phyloP scores from a whole-genome alignment of 2,329 filamentous ascomycete genomes.

The Thelonectria discophora region DNA sequence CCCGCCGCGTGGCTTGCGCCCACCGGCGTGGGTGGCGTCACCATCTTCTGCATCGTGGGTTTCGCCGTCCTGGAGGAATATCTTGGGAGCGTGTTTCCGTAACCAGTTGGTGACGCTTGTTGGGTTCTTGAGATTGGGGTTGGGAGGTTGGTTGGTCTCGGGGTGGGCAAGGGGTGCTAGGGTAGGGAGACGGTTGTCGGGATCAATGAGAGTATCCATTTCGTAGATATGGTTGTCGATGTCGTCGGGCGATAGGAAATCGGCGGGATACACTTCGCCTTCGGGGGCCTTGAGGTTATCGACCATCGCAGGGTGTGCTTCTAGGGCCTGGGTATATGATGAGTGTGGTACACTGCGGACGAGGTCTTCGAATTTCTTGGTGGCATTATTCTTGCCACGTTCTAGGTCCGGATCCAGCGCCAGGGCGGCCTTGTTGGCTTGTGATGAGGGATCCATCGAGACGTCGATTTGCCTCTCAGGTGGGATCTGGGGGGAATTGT shows the following conservation, averaged over 20 bases:
- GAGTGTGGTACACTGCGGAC: constrained; percentile 62
- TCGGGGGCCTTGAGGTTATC: constrained; percentile 60
- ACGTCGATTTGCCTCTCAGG: constrained; percentile 79
- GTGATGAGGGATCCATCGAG: constrained; percentile 56
- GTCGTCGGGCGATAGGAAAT: constrained; percentile 74
- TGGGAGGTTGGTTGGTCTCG: constrained; percentile 48
- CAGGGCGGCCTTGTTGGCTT: constrained; percentile 47
- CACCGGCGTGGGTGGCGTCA: constrained; percentile 41
- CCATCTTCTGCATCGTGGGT: constrained; percentile 51
- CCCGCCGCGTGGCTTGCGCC: constrained; percentile 49
- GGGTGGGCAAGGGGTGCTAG: constrained; percentile 60
- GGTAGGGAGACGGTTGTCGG: constrained; percentile 56
- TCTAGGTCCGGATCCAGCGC: constrained; percentile 47
- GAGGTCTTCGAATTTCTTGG: constrained; percentile 61
- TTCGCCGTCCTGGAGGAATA: constrained; percentile 79
- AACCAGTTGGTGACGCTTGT: constrained; percentile 97
- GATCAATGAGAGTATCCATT: constrained; percentile 63
- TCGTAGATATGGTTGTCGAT: constrained; percentile 78
- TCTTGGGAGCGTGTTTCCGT: constrained; percentile 81
- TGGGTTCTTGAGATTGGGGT: constrained; percentile 71
- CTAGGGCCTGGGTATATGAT: constrained; percentile 63
- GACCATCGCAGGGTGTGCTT: constrained; percentile 68
- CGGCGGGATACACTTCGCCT: constrained; percentile 65
- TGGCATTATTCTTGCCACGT: constrained; percentile 53
- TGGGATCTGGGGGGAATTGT: constrained; percentile 82